Evolutionary conservation across 306 rosid species (phyloP), one percentile per base, ranked within the genome.

Genomic region (Begonia masoniana): DNA sequence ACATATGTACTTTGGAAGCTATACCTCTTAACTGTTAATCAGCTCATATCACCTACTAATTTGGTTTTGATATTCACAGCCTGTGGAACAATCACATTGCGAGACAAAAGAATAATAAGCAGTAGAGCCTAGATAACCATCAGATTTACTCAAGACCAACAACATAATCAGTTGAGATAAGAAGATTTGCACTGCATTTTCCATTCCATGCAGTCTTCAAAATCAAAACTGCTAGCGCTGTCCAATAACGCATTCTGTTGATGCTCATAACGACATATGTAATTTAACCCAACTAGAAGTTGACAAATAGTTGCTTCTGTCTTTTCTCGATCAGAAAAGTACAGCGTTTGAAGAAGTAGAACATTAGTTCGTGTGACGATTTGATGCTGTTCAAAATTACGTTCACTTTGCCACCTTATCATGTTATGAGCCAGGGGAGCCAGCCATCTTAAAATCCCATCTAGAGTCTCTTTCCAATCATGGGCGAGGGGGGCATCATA

Each of bases 401-500:
- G 82, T 75, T 86, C 99, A 5, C 92, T 81, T 67, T 86, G 99
- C 99, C 99, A 91, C 69, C 91, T 73, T 68, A 91, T 86, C 99
- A 83, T 91, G 54, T 74, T 86, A 63, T 81, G 94, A 5, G 99
- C 99, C 56, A 86, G 70, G 0, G 96, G 96, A 10, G 86, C 79
- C 15, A 91, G 86, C 94, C 99, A 86, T 59, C 62, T 51, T 43
- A 91, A 78, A 47, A 83, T 74, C 57, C 81, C 81, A n/a, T 91
- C 94, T 48, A 91, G 86, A 57, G 71, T 91, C 50, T 69, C 88
- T 79, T 86, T 86, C 99, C 99, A 91, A 53, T 77, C 85, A 45
- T 85, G 99, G 11, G 99, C 99, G 12, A 91, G 88, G 56, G 99
- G 99, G 10, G 99, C 99, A 62, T 91, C 99, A 55, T 83, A 91